Conservation (phyloP, 2,329 filamentous ascomycete species). For the Cladosporium oxysporum region DNA sequence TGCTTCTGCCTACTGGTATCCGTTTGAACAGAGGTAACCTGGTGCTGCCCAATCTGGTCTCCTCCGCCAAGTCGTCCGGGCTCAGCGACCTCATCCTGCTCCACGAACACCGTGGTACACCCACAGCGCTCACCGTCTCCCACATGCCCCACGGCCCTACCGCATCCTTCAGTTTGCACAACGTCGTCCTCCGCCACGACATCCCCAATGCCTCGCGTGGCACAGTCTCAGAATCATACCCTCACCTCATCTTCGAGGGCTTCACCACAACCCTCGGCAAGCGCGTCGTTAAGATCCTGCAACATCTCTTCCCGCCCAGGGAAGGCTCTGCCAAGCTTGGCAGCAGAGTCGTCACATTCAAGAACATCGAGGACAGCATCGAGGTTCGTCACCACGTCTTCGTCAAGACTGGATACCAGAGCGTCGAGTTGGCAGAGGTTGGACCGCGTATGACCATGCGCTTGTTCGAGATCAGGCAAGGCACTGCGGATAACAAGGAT, state of each 20-base stretch:
- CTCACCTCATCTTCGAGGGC: constrained; percentile 92
- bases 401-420: constrained; percentile 86
- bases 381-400: constrained; percentile 94
- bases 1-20: constrained; percentile 81
- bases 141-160: constrained; percentile 89
- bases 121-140: constrained; percentile 82
- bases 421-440: constrained; percentile 84
- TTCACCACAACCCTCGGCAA: constrained; percentile 80
- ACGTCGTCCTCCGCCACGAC: constrained; percentile 88
- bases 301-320: constrained; percentile 90
- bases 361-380: constrained; percentile 84
- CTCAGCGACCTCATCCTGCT: constrained; percentile 83
- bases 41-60: constrained; percentile 80
- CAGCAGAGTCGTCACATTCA: constrained; percentile 87
- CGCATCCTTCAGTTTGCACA: constrained; percentile 83
- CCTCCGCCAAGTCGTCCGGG: constrained; percentile 75
- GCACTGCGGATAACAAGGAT: constrained; percentile 90
- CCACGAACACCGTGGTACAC: constrained; percentile 90
- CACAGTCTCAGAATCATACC: constrained; percentile 88
- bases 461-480: constrained; percentile 86
- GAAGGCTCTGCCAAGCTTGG: constrained; percentile 81
- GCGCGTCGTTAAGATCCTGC: constrained; percentile 84
- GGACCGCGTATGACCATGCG: constrained; percentile 97
- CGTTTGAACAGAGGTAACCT: constrained; percentile 89
- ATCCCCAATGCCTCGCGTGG: constrained; percentile 86